phyloP scores from a whole-genome alignment of 2,329 filamentous ascomycete species.

The Macrophomina phaseolina region DNA sequence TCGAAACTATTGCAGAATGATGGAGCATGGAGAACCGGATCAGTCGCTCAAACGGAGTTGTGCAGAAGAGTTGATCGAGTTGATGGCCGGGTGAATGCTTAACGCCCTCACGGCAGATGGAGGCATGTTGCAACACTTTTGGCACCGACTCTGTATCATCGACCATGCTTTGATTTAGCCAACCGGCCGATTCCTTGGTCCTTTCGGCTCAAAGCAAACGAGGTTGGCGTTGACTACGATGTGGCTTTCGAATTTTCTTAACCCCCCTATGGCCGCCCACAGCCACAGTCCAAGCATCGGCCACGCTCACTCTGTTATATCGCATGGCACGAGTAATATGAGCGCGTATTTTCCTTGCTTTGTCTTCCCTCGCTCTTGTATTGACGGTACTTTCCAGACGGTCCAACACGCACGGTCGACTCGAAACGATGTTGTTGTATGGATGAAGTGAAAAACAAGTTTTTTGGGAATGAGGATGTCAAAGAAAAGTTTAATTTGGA shows the following conservation, averaged over 20 bases:
- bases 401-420: background rate
- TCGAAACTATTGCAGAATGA: no score
- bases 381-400: background rate
- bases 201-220: background rate
- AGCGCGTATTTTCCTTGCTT: background rate
- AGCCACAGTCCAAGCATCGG: background rate
- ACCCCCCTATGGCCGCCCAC: background rate
- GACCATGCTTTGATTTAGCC: no score
- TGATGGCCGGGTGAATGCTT: no score
- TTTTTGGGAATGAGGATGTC: background rate
- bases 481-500: background rate
- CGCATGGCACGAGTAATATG: background rate
- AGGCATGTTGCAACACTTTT: no score
- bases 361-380: background rate
- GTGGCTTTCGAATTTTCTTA: background rate
- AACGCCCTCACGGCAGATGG: no score
- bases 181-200: background rate
- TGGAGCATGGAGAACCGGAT: no score
- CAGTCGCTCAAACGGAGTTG: no score
- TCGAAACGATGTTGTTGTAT: background rate
- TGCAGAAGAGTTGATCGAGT: no score
- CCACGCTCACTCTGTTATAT: background rate
- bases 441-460: background rate
- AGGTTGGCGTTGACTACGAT: background rate
- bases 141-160: no score